Evolutionary conservation across 148 eudicot genomes (phyloP).

Genomic region (Dianthus caryophyllus): DNA sequence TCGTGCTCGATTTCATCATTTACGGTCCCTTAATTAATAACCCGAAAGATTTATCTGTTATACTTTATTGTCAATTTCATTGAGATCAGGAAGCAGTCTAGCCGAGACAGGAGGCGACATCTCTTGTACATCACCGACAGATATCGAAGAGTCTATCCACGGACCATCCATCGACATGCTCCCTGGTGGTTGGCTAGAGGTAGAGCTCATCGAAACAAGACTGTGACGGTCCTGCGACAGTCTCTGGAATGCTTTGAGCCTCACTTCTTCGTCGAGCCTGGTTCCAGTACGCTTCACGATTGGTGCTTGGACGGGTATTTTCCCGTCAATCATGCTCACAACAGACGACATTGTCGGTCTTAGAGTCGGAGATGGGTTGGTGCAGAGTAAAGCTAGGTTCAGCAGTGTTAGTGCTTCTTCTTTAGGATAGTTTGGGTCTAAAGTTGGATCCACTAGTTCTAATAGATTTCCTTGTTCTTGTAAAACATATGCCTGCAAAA

Average conservation of each 20-base stretch:
- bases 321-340: conserved; percentile 61
- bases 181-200: conserved; percentile 30
- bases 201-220: conserved; percentile 30
- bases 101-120: conserved; percentile 13
- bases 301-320: conserved; percentile 54
- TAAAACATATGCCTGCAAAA: conserved; percentile 66
- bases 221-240: conserved; percentile 44
- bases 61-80: background rate
- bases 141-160: conserved; percentile 39
- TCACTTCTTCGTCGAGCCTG: conserved; percentile 31
- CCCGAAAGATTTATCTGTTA: background rate
- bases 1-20: no score
- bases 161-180: conserved; percentile 48
- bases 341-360: conserved; percentile 77
- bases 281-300: conserved; percentile 28
- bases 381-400: conserved; percentile 53
- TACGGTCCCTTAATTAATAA: no score
- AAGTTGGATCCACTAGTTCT: conserved; percentile 67
- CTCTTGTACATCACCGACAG: conserved; percentile 24
- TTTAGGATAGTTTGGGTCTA: conserved; percentile 46
- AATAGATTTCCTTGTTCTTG: conserved; percentile 80
- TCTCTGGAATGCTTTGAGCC: conserved; percentile 48
- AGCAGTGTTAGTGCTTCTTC: conserved; percentile 52
- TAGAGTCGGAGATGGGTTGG: conserved; percentile 65
- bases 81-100: conserved; percentile 34